Evolutionary conservation across 2,329 filamentous ascomycete species (phyloP).

Genomic region (Xylaria sp.): DNA sequence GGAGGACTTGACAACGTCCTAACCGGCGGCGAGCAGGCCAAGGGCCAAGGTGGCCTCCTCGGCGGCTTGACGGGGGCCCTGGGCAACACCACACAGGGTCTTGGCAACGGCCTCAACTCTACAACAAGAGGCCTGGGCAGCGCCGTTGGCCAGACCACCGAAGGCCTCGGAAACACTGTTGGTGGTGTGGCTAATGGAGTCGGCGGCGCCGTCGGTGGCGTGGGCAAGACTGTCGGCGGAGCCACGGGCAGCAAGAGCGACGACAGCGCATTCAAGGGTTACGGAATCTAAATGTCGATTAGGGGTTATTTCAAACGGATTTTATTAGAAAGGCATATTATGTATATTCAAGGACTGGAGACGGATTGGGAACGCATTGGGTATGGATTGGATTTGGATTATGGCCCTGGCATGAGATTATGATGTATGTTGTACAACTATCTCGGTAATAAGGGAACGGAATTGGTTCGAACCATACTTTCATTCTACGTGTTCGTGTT

Average conservation of each 20-base stretch:
- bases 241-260: conserved; percentile 35
- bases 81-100: conserved; percentile 46
- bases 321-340: neutral
- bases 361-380: neutral
- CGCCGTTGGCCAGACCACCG: conserved; percentile 48
- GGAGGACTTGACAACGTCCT: conserved; percentile 50
- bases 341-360: neutral
- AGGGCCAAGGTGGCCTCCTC: conserved; percentile 49
- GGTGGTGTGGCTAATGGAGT: conserved; percentile 43
- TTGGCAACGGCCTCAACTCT: conserved; percentile 48
- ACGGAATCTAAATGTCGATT: conserved; percentile 40
- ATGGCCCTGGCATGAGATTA: conserved; percentile 1
- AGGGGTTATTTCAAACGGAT: too few relatives aligned
- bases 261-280: conserved; percentile 44
- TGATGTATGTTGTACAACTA: neutral
- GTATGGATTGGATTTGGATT: neutral
- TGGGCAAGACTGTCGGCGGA: conserved; percentile 34
- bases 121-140: conserved; percentile 47
- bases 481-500: neutral
- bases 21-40: conserved; percentile 49
- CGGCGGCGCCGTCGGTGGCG: conserved; percentile 35
- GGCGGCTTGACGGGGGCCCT: conserved; percentile 48
- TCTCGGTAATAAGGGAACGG: neutral
- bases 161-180: conserved; percentile 44
- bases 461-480: neutral